phyloP scores from a whole-genome alignment of 2,329 filamentous ascomycete genomes.

The Alternaria conjuncta region DNA sequence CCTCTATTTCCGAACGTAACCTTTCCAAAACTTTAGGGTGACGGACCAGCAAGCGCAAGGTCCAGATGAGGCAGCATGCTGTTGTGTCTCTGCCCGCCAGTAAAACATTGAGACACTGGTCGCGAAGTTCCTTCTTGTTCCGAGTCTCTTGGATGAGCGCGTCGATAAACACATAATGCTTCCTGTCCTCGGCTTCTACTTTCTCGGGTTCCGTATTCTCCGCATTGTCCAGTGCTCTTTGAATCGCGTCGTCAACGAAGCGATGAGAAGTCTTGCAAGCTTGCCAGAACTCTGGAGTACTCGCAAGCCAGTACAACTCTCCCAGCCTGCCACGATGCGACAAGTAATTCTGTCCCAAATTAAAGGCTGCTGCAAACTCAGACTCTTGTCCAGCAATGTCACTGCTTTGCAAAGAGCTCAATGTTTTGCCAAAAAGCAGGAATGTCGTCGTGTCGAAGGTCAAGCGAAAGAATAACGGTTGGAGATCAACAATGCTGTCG shows the following conservation, averaged over 20 bases:
- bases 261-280: constrained; percentile 22
- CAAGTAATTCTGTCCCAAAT: constrained; percentile 22
- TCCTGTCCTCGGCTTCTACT: constrained; percentile 19
- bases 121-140: constrained; percentile 69
- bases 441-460: constrained; percentile 47
- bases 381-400: constrained; percentile 16
- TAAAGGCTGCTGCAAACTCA: constrained; percentile 28
- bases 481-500: constrained; percentile 40
- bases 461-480: constrained; percentile 49
- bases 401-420: constrained; percentile 26
- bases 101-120: constrained; percentile 81
- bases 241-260: constrained; percentile 26
- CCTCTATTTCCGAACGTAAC: constrained; percentile 40
- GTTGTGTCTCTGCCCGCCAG: constrained; percentile 90
- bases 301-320: constrained; percentile 38
- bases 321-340: constrained; percentile 24
- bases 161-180: constrained; percentile 80
- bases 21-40: constrained; percentile 39
- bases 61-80: constrained; percentile 77
- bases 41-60: constrained; percentile 56
- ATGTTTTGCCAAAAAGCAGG: constrained; percentile 45
- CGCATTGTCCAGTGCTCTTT: constrained; percentile 24
- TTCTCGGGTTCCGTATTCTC: constrained; percentile 4
- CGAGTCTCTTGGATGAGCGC: constrained; percentile 79
- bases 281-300: constrained; percentile 16